Evolutionary conservation across 2,329 filamentous ascomycete species (phyloP), one percentile per base, ranked within the genome.

Genomic region (Xylaria digitata): DNA sequence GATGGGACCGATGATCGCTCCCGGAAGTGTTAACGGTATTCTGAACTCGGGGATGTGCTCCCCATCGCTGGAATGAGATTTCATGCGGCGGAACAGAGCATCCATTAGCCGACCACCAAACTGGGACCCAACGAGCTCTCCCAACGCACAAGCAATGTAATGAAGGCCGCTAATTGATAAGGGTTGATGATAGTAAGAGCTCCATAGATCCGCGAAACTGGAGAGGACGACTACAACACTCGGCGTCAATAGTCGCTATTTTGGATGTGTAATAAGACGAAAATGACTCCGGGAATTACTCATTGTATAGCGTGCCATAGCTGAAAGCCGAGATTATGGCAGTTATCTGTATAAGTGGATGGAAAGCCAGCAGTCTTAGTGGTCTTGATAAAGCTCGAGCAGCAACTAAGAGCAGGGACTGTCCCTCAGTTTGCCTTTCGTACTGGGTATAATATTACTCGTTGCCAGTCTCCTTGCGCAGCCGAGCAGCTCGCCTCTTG

Each of bases 81-180:
- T 54, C 61, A 67, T 61, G n/a, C 53, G 53, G 19, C 61, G 63
- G 72, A 79, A 84, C 4, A 81, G 68, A 9, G 65, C 70, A 63
- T 86, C 84, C 74, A 84, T 82, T 0, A 83, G 32, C 0, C 76
- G 75, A 0, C 80, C 83, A 8, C 80, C 80, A 0, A 86, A 70
- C 65, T 87, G 83, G 0, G 83, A 80, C 7, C 84, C 88, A 0
- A 85, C 75, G 62, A 89, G 82, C 77, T 91, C 90, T 1, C 90
- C 90, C 0, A 90, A 46, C 0, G 86, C 87, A 21, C 88, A 83
- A 9, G 89, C 86, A 46, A 90, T 83, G 76, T 90, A 91, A 75
- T 91, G 89, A 0, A 91, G 76, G 0, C 87, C 87, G n/a, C 85
- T 87, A 32, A 87, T 86, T 59, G 86, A 85, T 9, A 84, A 80